Conservation (phyloP, 2,329 filamentous ascomycete genomes). For the Moelleriella libera region DNA sequence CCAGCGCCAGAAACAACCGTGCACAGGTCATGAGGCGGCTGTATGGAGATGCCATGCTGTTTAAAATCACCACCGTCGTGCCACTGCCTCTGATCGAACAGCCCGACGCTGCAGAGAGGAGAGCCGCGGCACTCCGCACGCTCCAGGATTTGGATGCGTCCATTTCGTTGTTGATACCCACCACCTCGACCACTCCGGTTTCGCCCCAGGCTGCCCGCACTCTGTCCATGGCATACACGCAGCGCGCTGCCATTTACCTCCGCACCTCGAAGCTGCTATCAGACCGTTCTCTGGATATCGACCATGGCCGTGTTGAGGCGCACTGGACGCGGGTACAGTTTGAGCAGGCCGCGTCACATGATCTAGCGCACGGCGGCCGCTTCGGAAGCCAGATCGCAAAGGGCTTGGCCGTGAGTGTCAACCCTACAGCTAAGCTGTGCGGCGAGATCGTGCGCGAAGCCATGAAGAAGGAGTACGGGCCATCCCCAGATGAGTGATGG, state of each 20-base stretch:
- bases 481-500: conserved; percentile 24
- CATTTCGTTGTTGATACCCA: conserved; percentile 43
- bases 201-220: conserved; percentile 52
- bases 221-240: conserved; percentile 56
- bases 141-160: conserved; percentile 42
- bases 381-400: conserved; percentile 54
- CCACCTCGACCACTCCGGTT: conserved; percentile 32
- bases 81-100: conserved; percentile 26
- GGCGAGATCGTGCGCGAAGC: conserved; percentile 56
- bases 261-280: conserved; percentile 37
- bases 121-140: conserved; percentile 22
- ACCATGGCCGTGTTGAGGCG: conserved; percentile 25
- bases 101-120: conserved; percentile 21
- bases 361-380: conserved; percentile 49
- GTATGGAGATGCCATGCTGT: conserved; percentile 46
- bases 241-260: conserved; percentile 52
- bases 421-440: conserved; percentile 56
- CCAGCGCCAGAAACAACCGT: conserved; percentile 61
- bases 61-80: conserved; percentile 22
- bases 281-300: conserved; percentile 22
- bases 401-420: conserved; percentile 47
- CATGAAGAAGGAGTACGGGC: conserved; percentile 53
- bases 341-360: conserved; percentile 46
- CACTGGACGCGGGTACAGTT: conserved; percentile 40
- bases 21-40: conserved; percentile 51